Evolutionary conservation across 352 stramenopile species (phyloP), one percentile per base, ranked within the genome.

Genomic region (Pythium pyrilobum): DNA sequence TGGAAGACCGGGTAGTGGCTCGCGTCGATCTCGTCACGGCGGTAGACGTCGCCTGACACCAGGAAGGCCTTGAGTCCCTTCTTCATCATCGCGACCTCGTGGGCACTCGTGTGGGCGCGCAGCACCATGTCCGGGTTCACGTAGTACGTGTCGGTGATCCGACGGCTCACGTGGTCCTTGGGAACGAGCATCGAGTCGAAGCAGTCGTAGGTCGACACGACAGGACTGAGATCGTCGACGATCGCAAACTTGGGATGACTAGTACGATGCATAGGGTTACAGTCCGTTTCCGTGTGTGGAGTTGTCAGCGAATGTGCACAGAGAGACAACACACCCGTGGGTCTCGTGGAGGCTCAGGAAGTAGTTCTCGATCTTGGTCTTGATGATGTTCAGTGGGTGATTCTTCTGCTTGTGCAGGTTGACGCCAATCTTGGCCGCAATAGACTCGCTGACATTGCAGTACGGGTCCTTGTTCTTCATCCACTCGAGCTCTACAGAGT

Each of bases 1-100:
- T 99, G 97, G 79, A 99, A 99, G 11, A 99, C 93, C 0, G 97
- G 97, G 83, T 99, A 99, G 76, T 99, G 97, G 39, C 82, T 98
- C 12, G 85, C 73, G 64, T 99, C 97, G 65, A 99, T 98, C 72
- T 99, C 96, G 72, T 99, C 97, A 13, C 97, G 82, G 45, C 97
- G 92, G 74, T 99, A 99, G 12, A 98, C 92, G 71, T 99, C 96
- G 15, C 95, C 96, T 0, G 87, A 86, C 38, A 97, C 82, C 7
- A 99, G 63, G 66, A 99, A 99, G 52, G 84, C 76, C 53, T 92
- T 85, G 56, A 84, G 62, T 4, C 92, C 88, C 34, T 91, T 63
- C 52, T 90, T 84, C 66, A 99, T 77, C 18, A 91, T 86, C 8
- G 93, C 66, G 11, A 93, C 84, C 69, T 99, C 95, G 70, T 99